These are phyloP conservation scores for Parathielavia hyrcaniae DNA, from an alignment of 495 filamentous ascomycete species.

Conservation along the genomic window DNA sequence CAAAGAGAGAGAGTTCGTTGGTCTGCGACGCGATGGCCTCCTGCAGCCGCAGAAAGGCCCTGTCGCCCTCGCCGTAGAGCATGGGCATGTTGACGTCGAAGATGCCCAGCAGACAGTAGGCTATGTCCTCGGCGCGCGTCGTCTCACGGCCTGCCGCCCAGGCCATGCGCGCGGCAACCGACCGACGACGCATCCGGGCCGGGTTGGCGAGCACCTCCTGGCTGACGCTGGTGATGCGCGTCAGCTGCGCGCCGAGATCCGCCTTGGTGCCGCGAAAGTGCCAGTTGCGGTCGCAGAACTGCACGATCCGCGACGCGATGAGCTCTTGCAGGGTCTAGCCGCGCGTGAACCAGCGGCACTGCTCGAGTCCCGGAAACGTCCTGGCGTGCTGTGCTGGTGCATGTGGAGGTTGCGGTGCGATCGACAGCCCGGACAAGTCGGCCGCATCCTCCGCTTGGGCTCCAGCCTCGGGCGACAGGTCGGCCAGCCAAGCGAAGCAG, in stretches of 20 bases:
- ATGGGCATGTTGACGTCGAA: slow-evolving; percentile 33
- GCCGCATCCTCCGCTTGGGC: not conserved
- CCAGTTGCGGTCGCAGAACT: slow-evolving; percentile 20
- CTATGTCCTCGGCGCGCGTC: slow-evolving; percentile 30
- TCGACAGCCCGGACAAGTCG: no score
- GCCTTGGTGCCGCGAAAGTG: not conserved
- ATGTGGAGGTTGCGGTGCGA: no score
- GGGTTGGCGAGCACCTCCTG: not conserved
- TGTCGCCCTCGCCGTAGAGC: slow-evolving; percentile 35
- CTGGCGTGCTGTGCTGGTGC: no score
- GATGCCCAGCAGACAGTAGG: slow-evolving; percentile 36
- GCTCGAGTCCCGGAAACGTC: slow-evolving; percentile 5
- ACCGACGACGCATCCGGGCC: not conserved
- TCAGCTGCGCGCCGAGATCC: not conserved
- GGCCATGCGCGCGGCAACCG: slow-evolving; percentile 18
- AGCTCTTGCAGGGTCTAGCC: slow-evolving; percentile 30
- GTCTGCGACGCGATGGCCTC: slow-evolving; percentile 21
- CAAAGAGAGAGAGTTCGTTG: not conserved
- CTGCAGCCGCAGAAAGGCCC: slow-evolving; percentile 29
- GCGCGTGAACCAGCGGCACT: slow-evolving; percentile 25
- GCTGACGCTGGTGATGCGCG: not conserved
- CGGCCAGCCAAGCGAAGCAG: slow-evolving; percentile 25
- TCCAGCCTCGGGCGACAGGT: slow-evolving; percentile 18
- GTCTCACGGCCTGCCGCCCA: slow-evolving; percentile 33
- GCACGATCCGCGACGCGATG: slow-evolving; percentile 20